phyloP scores from a whole-genome alignment of 257 asterid genomes.

The Solanum tarapatanum region DNA sequence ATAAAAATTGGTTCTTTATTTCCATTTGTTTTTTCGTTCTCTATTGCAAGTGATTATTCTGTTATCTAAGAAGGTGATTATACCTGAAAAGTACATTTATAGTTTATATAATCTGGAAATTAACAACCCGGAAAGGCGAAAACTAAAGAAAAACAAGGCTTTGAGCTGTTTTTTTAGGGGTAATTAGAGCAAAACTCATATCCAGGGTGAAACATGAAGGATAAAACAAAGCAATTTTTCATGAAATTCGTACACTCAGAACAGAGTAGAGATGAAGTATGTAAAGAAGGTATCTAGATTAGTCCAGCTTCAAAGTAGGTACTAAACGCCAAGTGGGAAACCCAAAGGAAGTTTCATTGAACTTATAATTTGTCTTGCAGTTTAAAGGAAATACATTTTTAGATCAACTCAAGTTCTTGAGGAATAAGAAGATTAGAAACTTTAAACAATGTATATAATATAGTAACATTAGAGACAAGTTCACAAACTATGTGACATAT shows the following conservation, averaged over 20 bases:
- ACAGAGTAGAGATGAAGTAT: not conserved
- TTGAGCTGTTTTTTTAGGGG: not conserved
- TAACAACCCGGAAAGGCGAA: rapidly evolving
- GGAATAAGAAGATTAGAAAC: not conserved
- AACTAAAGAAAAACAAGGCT: not conserved
- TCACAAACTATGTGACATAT: not conserved
- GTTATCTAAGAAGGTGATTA: not conserved
- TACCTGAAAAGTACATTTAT: not conserved
- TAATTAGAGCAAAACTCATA: not conserved
- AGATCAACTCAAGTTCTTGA: not conserved
- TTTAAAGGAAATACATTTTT: not conserved
- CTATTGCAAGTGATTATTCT: not conserved
- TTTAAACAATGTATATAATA: not conserved
- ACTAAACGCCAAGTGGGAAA: not conserved
- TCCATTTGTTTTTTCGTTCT: not conserved
- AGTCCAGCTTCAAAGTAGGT: not conserved
- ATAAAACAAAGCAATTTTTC: not conserved
- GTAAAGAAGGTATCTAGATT: not conserved
- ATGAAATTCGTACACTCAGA: not conserved
- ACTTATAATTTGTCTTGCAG: not conserved
- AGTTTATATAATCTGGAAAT: not conserved
- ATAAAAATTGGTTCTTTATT: not conserved
- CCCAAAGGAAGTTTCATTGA: not conserved
- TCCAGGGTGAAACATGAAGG: not conserved
- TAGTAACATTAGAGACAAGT: not conserved